These are phyloP conservation scores for Calamus simplicifolius DNA, from an alignment of 176 grass and related monocot species.

Conservation along the genomic window DNA sequence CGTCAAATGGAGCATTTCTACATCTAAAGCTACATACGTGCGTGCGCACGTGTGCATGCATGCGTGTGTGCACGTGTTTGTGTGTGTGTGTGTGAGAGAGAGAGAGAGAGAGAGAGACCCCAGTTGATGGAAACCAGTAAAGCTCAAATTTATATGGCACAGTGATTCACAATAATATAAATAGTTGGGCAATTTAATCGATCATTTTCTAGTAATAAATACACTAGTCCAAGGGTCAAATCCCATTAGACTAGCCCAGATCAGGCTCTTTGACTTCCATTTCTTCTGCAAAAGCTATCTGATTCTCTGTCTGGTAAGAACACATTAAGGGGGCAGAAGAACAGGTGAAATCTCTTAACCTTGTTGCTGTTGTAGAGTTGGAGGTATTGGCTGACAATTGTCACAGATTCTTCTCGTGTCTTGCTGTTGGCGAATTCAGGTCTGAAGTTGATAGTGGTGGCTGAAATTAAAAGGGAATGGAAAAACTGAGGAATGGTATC, in stretches of 20 bases:
- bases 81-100: too few species aligned
- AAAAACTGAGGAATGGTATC: background rate
- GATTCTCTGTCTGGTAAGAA: background rate
- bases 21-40: background rate
- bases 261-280: background rate
- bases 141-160: background rate
- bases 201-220: background rate
- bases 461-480: background rate
- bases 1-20: constrained; percentile 3
- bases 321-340: background rate
- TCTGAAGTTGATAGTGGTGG: background rate
- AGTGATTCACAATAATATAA: background rate
- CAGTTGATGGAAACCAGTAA: background rate
- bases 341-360: background rate
- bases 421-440: background rate
- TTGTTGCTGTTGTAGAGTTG: background rate
- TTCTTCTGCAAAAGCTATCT: background rate
- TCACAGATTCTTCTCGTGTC: background rate
- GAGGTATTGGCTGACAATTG: background rate
- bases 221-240: background rate
- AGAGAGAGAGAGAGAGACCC: background rate
- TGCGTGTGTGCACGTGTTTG: too few species aligned
- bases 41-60: too few species aligned
- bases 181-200: background rate
- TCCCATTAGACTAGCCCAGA: background rate